Base-by-base conservation (phyloP, 2,329 filamentous ascomycete genomes). In the Lasiodiplodia sp. region DNA sequence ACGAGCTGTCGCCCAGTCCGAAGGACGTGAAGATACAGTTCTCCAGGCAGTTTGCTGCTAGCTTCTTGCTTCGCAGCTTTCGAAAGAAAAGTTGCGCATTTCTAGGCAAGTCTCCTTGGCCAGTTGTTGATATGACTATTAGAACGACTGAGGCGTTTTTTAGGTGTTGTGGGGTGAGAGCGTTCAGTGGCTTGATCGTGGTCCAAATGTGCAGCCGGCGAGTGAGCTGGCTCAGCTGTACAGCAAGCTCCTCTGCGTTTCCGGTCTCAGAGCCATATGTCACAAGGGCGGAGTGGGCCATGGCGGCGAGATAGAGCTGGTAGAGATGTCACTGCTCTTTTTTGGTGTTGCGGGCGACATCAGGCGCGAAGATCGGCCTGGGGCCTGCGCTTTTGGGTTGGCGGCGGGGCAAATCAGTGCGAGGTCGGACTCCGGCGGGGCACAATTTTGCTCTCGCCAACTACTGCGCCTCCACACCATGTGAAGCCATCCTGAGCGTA, bases 211-310 rank as follows among this genome's bases (percentile, higher is more conserved):
- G 92, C 69, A 97, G 82, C 38, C 95, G 87, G 80, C 95, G 90
- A 44, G 89, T 87, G 72, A 92, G 80, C 51, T 90, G 86, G 49
- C 91, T 92, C 70, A 98, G 83, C 78, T 97, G 93, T 75, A 93
- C 90, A 23, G 96, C 95, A 71, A 95, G 88, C 80, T 98, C 95
- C 80, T 97, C 92, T 67, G 93, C 91, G 76, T 96, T 97, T 68
- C 96, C 96, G 25, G 94, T 98, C 83, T 99, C 96, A 49, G 95
- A 96, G 67, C 93, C 96, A 81, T 97, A 99, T 40, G 97, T 86
- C 69, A 99, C 86, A 72, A 97, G 87, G 64, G 87, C 88, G 52
- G 69, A 70, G 57, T 55, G 69, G 31, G 49, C 37, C 66, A 68
- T 68, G 49, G 25, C 23, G 65, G n/a, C n/a, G 40, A 10, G 52